Percentiles rank a stretch among this genome's conserved stretches.
Evolutionary conservation across 306 rosid species (phyloP).

Genomic region (Trifolium repens): DNA sequence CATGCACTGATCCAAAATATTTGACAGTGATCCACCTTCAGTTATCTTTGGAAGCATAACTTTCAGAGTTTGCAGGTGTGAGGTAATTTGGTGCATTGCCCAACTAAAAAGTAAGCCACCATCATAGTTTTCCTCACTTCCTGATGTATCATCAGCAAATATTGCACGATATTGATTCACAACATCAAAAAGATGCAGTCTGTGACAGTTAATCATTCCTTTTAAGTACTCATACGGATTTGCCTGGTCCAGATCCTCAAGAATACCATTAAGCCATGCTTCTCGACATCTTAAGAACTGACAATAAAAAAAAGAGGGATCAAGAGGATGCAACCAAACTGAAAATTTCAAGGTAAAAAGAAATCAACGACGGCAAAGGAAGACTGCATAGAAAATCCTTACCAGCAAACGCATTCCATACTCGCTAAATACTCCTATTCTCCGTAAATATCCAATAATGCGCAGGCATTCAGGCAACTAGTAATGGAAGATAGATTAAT

Average conservation of each 20-base stretch:
- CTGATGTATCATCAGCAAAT: slow-evolving; percentile 96
- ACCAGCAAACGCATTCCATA: slow-evolving; percentile 99
- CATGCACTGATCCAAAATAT: slow-evolving; percentile 98
- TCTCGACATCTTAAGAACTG: slow-evolving; percentile 98
- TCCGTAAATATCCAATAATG: slow-evolving; percentile 88
- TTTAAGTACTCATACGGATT: slow-evolving; percentile 87
- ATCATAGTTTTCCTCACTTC: slow-evolving; percentile 95
- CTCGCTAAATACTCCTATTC: slow-evolving; percentile 92
- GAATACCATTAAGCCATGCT: slow-evolving; percentile 94
- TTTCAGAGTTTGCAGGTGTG: slow-evolving; percentile 80
- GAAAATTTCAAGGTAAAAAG: slow-evolving; percentile 26
- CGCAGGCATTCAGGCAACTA: slow-evolving; percentile 97
- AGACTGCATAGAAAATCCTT: slow-evolving; percentile 30
- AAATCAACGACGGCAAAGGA: slow-evolving; percentile 30
- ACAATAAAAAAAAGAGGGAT: slow-evolving; percentile 35
- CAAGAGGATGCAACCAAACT: slow-evolving; percentile 30
- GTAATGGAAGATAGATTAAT: slow-evolving; percentile 35
- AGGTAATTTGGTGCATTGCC: slow-evolving; percentile 97
- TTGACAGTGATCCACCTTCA: slow-evolving; percentile 93
- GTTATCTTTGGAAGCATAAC: slow-evolving; percentile 92
- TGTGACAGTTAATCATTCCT: slow-evolving; percentile 89
- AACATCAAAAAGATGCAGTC: slow-evolving; percentile 98
- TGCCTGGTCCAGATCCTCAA: slow-evolving; percentile 92
- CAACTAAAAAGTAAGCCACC: slow-evolving; percentile 99
- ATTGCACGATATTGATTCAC: slow-evolving; percentile 98